Evolutionary conservation across 2,329 filamentous ascomycete species (phyloP), one percentile per base, ranked within the genome.

Genomic region (Drechslera avenae): DNA sequence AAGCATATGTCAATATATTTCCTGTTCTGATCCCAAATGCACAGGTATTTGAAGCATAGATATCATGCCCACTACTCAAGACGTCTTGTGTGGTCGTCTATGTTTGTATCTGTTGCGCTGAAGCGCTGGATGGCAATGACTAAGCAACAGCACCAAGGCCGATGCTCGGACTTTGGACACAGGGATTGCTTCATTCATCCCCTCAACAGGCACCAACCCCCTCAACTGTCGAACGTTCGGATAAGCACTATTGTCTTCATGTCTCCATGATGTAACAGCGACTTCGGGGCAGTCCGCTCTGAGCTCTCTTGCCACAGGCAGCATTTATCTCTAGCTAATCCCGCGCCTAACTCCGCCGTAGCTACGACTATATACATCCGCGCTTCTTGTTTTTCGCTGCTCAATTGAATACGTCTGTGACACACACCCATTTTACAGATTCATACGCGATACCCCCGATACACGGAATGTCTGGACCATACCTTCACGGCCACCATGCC

Each of bases 401-500:
- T 28, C 4, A 3, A 10, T 6, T 7, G 13, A 33, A 21, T 5
- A 31, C 28, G 21, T 13, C 3, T 14, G 7, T 9, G 5, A 21
- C 17, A 13, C 2, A 8, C 26, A 28, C n/a, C 13, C 44, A 44
- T 2, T 6, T 9, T 10, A 42, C 16, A 39, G 9, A 44, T 4
- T 19, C 14, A n/a, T 7, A 17, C 2, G 13, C 16, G 4, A 39
- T 14, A 16, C n/a, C n/a, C n/a, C n/a, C n/a, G n/a, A 30, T n/a
- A 6, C 17, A 18, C 14, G 17, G 4, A 8, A 54, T 54, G 51
- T 60, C 60, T 5, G 52, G 50, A 34, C 57, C 60, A 18, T 79
- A 79, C 51, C 50, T 76, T 18, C 75, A 76, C 42, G 75, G 76
- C 49, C 74, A 78, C 60, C 68, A 73, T 42, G 56, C 66, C 16